Evolutionary conservation across 345 rosid genomes (phyloP).

Genomic region (Isatis tinctoria): DNA sequence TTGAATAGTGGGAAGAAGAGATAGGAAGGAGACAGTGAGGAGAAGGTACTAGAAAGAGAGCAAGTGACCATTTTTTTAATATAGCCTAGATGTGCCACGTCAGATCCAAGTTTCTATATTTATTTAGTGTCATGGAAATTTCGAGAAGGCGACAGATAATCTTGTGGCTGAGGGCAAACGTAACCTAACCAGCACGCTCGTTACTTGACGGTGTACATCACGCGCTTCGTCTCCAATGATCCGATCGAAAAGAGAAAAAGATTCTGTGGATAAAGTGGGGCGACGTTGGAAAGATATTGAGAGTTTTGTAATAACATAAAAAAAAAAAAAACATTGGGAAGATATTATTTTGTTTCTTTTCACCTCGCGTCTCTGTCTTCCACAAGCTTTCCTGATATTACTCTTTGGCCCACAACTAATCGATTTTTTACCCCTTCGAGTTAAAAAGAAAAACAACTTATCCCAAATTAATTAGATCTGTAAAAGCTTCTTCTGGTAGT

Average conservation of each 20-base stretch:
- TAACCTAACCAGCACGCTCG: conserved; percentile 1
- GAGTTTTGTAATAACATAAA: conserved; percentile 2
- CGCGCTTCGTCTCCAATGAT: background rate
- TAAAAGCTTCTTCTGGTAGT: background rate
- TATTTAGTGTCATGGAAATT: conserved; percentile 29
- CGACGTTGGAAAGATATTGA: background rate
- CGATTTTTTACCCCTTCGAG: background rate
- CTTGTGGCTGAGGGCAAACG: conserved; percentile 52
- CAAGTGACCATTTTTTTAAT: background rate
- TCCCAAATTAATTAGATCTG: background rate
- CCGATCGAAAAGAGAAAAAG: background rate
- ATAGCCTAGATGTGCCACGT: conserved; percentile 37
- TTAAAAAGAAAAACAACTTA: background rate
- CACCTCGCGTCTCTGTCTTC: background rate
- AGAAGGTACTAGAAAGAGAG: conserved; percentile 10
- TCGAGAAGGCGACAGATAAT: conserved; percentile 42
- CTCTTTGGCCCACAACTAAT: background rate
- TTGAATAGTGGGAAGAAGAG: background rate
- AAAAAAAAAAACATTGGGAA: too few species aligned
- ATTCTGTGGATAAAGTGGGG: conserved; percentile 6
- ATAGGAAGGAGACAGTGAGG: background rate
- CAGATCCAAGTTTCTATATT: conserved; percentile 12
- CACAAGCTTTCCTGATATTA: background rate
- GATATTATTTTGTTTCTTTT: background rate
- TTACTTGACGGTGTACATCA: background rate